Evolutionary conservation across 2,329 filamentous ascomycete genomes (phyloP), one percentile per base, ranked within the genome.

Genomic region (Fusarium subglutinans): DNA sequence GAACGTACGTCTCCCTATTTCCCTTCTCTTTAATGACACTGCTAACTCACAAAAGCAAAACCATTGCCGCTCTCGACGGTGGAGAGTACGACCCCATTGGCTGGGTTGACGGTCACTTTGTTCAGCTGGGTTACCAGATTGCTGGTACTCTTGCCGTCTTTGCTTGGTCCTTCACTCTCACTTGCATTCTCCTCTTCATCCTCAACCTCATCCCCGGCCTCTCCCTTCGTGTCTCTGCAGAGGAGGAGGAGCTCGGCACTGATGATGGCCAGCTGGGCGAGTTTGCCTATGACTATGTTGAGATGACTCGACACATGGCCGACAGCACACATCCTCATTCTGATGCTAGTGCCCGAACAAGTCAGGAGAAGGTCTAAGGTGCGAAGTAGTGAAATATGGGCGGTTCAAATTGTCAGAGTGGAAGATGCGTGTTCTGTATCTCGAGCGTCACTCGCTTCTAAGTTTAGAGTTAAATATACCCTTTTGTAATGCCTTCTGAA

Each of bases 261-360:
- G 93, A 95, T 78, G 92, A 94, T 78, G 89, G 90, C 80, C 91
- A 95, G 84, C 90, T 94, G 58, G 93, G 93, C 82, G 93, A 95
- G 84, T 95, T 95, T 79, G 93, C 93, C 35, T 95, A 94, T 85
- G 93, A 95, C 81, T 95, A 95, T 81, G 93, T 95, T 77, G 93
- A 95, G 88, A 80, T 90, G 54, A 86, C 86, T 45, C 86, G 88
- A 63, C 92, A 95, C 77, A 90, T 95, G 63, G 84, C 82, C 68
- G 86, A 83, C 64, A 69, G 77, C 30, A 73, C 73, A 13, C 73
- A 75, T 63, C 65, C 71, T n/a, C 57, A 58, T 54, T 71, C 75
- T 40, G 75, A 75, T 69, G 59, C 44, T 26, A 67, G 79, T 71
- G 48, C 77, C n/a, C 70, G 77, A 41, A 78, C 76, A 51, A 76